Percentiles rank a stretch among this genome's conserved stretches.
Conservation (phyloP, 2,329 filamentous ascomycete species). For the Hirsutella thompsonii region DNA sequence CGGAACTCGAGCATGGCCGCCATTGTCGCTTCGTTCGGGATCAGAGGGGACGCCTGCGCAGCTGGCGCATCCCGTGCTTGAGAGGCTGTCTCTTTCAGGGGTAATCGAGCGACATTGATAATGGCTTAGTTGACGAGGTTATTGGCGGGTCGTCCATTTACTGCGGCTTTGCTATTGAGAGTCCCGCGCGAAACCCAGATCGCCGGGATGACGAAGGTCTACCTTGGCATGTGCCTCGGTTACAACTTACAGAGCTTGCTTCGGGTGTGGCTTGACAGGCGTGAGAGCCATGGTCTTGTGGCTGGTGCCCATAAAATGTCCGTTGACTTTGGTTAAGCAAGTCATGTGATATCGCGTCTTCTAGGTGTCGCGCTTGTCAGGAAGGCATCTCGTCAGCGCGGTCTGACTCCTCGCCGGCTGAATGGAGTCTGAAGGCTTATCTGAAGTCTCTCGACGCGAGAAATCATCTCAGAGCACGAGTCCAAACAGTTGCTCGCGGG, state of each 20-base stretch:
- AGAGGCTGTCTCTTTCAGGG: background rate
- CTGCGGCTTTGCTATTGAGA: too few species aligned
- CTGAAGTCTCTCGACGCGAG: too few species aligned
- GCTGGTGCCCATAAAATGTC: constrained; percentile 7
- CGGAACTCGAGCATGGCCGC: constrained; percentile 82
- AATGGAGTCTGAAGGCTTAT: too few species aligned
- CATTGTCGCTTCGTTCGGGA: constrained; percentile 15
- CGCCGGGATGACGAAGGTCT: background rate
- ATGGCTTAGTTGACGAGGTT: too few species aligned
- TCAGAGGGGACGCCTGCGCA: background rate
- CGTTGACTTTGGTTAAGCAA: background rate
- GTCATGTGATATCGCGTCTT: constrained; percentile 16
- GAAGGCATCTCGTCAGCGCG: background rate
- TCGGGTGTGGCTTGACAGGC: background rate
- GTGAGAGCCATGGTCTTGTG: background rate
- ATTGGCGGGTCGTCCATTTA: too few species aligned
- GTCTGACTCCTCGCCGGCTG: too few species aligned
- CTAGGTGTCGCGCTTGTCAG: background rate
- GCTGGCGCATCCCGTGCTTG: background rate
- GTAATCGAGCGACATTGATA: too few species aligned
- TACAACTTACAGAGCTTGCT: background rate
- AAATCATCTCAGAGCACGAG: too few species aligned
- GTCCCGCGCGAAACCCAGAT: too few species aligned
- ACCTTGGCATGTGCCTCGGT: constrained; percentile 23
- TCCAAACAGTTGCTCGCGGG: too few species aligned